These are phyloP conservation scores for Limnanthes douglasii DNA, from an alignment of 345 rosid species.

Conservation along the genomic window DNA sequence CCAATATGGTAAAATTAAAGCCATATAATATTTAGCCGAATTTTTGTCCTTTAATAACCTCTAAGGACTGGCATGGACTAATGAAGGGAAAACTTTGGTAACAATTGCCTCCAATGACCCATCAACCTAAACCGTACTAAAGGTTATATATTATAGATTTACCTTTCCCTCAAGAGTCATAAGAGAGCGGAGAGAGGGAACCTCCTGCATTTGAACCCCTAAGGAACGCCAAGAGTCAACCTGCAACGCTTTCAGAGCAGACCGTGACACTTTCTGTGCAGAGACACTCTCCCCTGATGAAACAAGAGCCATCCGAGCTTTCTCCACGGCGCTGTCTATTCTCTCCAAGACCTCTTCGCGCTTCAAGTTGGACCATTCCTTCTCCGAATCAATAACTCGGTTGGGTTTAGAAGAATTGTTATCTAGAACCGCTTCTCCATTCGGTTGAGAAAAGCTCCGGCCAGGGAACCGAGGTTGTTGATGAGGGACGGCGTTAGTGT, in stretches of 20 bases:
- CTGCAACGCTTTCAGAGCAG: constrained; percentile 23
- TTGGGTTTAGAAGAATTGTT: constrained; percentile 9
- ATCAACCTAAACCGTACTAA: no score
- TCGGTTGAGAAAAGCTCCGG: constrained; percentile 10
- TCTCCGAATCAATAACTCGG: constrained; percentile 7
- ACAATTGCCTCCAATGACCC: no score
- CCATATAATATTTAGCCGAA: no score
- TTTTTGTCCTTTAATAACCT: no score
- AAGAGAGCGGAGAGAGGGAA: constrained; percentile 49
- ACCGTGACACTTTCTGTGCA: constrained; percentile 42
- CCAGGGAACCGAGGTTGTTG: no score
- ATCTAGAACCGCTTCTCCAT: background rate
- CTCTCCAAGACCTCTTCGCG: constrained; percentile 10
- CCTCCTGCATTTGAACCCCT: constrained; percentile 57
- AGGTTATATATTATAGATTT: background rate
- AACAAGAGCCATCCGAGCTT: constrained; percentile 24
- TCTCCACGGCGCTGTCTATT: constrained; percentile 27
- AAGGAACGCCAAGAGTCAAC: constrained; percentile 64
- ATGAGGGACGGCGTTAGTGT: constrained; percentile 14
- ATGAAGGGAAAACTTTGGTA: no score
- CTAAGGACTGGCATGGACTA: no score
- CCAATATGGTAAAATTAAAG: no score
- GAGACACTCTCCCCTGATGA: constrained; percentile 45
- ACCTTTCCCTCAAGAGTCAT: constrained; percentile 66
- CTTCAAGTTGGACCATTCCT: constrained; percentile 7